These are phyloP conservation scores for Fusarium praegraminearum DNA, from an alignment of 2,329 filamentous ascomycete species.

Conservation along the genomic window DNA sequence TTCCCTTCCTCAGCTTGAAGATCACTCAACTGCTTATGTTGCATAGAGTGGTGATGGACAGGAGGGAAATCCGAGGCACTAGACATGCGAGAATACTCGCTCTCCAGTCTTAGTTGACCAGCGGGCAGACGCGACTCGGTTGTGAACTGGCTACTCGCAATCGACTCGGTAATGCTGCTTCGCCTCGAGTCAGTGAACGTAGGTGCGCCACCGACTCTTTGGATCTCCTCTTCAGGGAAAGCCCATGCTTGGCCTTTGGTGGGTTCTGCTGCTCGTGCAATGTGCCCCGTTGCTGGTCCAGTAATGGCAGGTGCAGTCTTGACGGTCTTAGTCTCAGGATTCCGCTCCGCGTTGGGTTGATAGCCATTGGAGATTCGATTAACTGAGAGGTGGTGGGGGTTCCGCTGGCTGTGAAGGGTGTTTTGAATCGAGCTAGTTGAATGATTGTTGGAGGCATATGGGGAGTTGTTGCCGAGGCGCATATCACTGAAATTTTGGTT, in stretches of 20 bases:
- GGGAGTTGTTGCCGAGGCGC: conserved; percentile 72
- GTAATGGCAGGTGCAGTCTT: conserved; percentile 82
- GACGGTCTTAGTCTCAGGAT: conserved; percentile 66
- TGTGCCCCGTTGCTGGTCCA: conserved; percentile 73
- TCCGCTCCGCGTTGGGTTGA: conserved; percentile 69
- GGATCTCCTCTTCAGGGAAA: conserved; percentile 79
- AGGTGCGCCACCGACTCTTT: conserved; percentile 60
- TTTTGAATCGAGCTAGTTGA: conserved; percentile 81
- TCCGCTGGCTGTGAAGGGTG: conserved; percentile 74
- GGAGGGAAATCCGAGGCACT: conserved; percentile 68
- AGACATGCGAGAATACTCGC: conserved; percentile 63
- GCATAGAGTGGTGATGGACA: conserved; percentile 79
- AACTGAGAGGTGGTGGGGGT: conserved; percentile 66
- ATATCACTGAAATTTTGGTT: conserved; percentile 78
- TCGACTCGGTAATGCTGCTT: conserved; percentile 81
- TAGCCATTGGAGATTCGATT: conserved; percentile 75
- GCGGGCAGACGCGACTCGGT: conserved; percentile 77
- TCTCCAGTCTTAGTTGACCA: conserved; percentile 78
- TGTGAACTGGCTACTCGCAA: conserved; percentile 84
- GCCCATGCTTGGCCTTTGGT: conserved; percentile 88
- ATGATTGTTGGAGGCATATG: conserved; percentile 81
- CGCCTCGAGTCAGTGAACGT: conserved; percentile 74
- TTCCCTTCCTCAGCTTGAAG: conserved; percentile 69
- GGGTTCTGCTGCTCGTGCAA: conserved; percentile 78
- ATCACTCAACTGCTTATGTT: conserved; percentile 78